Conservation (phyloP, 2,329 filamentous ascomycete species). For the Fusarium algeriense region DNA sequence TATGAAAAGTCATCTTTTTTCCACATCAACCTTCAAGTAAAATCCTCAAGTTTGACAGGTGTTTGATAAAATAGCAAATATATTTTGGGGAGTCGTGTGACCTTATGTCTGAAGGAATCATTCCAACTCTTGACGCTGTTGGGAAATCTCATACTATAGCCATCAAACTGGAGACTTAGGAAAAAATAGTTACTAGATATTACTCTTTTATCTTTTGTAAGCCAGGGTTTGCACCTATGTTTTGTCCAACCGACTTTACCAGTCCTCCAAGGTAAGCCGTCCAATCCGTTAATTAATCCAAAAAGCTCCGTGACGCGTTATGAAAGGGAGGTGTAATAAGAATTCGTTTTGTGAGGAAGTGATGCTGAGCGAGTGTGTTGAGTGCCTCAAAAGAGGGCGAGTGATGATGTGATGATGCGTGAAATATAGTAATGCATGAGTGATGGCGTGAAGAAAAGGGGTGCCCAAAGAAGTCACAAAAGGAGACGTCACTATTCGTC, state of each 20-base stretch:
- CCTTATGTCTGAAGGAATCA: neutral
- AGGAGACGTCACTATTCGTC: slow-evolving; percentile 53
- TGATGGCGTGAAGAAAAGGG: neutral
- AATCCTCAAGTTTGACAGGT: neutral
- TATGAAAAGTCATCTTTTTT: neutral
- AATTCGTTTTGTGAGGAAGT: neutral
- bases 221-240: slow-evolving; percentile 10
- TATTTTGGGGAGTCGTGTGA: neutral
- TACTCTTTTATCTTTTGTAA: slow-evolving; percentile 22
- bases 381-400: neutral
- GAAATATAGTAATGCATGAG: neutral
- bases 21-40: neutral
- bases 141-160: slow-evolving; percentile 13
- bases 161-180: neutral
- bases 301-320: slow-evolving; percentile 6
- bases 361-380: slow-evolving; percentile 20
- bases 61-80: neutral
- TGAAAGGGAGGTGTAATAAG: neutral
- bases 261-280: slow-evolving; percentile 6
- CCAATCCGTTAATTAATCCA: slow-evolving; percentile 14
- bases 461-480: neutral
- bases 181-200: slow-evolving; percentile 34
- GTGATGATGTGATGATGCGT: neutral
- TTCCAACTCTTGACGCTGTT: neutral
- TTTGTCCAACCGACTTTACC: slow-evolving; percentile 8